Evolutionary conservation across 176 grass and related monocot genomes (phyloP).

Genomic region (Oryza brachyantha): DNA sequence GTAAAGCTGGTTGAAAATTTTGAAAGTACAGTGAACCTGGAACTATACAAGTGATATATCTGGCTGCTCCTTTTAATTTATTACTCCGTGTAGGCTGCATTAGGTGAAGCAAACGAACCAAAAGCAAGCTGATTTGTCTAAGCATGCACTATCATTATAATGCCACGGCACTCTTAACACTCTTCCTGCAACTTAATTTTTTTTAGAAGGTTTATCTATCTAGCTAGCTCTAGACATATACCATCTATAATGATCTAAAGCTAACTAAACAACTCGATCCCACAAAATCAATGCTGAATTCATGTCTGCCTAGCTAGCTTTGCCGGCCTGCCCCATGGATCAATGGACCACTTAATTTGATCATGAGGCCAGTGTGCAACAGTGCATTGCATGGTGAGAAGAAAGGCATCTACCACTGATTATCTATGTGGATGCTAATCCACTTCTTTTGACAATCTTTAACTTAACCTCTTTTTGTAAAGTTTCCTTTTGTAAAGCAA

Average conservation of each 20-base stretch:
- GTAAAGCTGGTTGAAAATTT: not conserved
- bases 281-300: not conserved
- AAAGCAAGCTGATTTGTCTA: not conserved
- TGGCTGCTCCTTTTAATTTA: not conserved
- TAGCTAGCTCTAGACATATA: not conserved
- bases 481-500: slow-evolving; percentile 22
- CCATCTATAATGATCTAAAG: not conserved
- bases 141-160: not conserved
- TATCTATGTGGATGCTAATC: not conserved
- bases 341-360: not conserved
- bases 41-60: not conserved
- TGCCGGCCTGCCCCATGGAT: not conserved
- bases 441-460: slow-evolving; percentile 8
- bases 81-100: not conserved
- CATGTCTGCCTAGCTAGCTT: not conserved
- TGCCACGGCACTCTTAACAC: not conserved
- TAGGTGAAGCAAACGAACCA: not conserved
- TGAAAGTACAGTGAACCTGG: not conserved
- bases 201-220: not conserved
- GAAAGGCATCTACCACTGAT: not conserved
- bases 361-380: not conserved
- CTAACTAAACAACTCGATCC: not conserved
- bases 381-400: slow-evolving; percentile 5
- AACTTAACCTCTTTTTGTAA: slow-evolving; percentile 18
- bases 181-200: not conserved